Conservation (phyloP, 78 protist species). For the Goniomonas avonlea region DNA sequence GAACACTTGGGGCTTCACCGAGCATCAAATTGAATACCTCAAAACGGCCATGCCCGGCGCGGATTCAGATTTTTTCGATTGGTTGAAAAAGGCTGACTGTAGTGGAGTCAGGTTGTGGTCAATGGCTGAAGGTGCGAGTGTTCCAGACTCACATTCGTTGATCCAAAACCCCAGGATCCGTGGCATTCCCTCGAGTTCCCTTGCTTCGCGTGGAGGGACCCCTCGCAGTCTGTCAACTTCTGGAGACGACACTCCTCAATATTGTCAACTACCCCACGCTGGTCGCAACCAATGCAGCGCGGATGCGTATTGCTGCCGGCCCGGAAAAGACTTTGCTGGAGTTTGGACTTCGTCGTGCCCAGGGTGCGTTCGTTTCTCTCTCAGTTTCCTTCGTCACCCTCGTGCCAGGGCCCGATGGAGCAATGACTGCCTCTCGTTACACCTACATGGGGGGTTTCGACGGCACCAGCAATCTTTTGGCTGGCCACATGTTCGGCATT, state of each 20-base stretch:
- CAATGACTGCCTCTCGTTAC: slow-evolving; percentile 63
- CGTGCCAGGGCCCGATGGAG: slow-evolving; percentile 60
- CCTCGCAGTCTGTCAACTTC: slow-evolving; percentile 49
- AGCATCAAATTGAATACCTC: slow-evolving; percentile 56
- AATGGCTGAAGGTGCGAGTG: not conserved
- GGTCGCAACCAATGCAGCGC: slow-evolving; percentile 80
- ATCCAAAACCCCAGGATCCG: slow-evolving; percentile 53
- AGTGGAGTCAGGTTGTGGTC: not conserved
- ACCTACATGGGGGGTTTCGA: slow-evolving; percentile 81
- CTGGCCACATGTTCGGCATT: slow-evolving; percentile 54
- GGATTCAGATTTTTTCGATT: slow-evolving; percentile 56
- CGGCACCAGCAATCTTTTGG: slow-evolving; percentile 69
- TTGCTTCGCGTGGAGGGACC: slow-evolving; percentile 83
- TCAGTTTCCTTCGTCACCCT: not conserved
- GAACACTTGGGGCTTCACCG: slow-evolving; percentile 17
- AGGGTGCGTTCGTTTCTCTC: slow-evolving; percentile 15
- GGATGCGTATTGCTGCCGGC: slow-evolving; percentile 41
- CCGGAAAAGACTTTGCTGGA: slow-evolving; percentile 59
- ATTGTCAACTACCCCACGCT: slow-evolving; percentile 73
- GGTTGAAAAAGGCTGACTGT: not conserved
- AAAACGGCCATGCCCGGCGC: slow-evolving; percentile 35
- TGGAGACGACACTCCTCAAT: slow-evolving; percentile 80
- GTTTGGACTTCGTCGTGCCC: slow-evolving; percentile 85
- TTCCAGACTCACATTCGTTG: not conserved
- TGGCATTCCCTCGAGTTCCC: slow-evolving; percentile 75